These are phyloP conservation scores for Saccharomycopsis malanga DNA, from an alignment of 805 yeast species.

Conservation along the genomic window DNA sequence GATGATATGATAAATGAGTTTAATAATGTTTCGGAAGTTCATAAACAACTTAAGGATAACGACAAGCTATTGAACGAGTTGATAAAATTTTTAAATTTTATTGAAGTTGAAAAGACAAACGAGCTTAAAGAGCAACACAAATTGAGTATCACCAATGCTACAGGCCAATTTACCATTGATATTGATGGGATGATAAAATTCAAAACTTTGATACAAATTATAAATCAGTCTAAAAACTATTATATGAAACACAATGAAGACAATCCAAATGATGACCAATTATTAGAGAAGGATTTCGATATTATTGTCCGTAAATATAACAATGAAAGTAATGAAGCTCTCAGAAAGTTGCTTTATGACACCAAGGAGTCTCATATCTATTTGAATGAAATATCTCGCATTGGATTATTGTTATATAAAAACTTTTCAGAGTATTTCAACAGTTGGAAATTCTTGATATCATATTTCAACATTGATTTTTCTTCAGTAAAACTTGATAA, in stretches of 20 bases:
- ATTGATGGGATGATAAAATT: slow-evolving; percentile 28
- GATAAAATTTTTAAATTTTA: slow-evolving; percentile 45
- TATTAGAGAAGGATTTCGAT: neutral
- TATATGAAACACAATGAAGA: slow-evolving; percentile 11
- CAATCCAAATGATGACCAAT: slow-evolving; percentile 21
- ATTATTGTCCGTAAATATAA: slow-evolving; percentile 1
- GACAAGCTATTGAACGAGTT: slow-evolving; percentile 37
- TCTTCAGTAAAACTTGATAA: slow-evolving; percentile 22
- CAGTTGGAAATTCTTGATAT: slow-evolving; percentile 19
- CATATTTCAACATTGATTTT: slow-evolving; percentile 14
- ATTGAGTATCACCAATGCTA: slow-evolving; percentile 27
- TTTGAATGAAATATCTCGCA: slow-evolving; percentile 16
- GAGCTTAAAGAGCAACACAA: slow-evolving; percentile 34
- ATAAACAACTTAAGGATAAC: slow-evolving; percentile 24
- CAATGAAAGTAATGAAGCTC: neutral
- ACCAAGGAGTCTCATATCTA: neutral
- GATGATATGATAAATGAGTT: slow-evolving; percentile 27
- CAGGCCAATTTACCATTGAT: slow-evolving; percentile 26
- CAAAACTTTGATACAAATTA: slow-evolving; percentile 26
- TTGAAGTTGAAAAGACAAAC: slow-evolving; percentile 35
- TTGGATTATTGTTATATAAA: slow-evolving; percentile 18
- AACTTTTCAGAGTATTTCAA: slow-evolving; percentile 12
- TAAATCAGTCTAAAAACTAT: slow-evolving; percentile 25
- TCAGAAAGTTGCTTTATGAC: slow-evolving; percentile 3
- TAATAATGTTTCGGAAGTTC: slow-evolving; percentile 16